Percentiles rank a stretch among this genome's conserved stretches.
These are phyloP conservation scores for Sugiyamaella paludigena DNA, from an alignment of 1,139 yeast genomes.

Conservation along the genomic window DNA sequence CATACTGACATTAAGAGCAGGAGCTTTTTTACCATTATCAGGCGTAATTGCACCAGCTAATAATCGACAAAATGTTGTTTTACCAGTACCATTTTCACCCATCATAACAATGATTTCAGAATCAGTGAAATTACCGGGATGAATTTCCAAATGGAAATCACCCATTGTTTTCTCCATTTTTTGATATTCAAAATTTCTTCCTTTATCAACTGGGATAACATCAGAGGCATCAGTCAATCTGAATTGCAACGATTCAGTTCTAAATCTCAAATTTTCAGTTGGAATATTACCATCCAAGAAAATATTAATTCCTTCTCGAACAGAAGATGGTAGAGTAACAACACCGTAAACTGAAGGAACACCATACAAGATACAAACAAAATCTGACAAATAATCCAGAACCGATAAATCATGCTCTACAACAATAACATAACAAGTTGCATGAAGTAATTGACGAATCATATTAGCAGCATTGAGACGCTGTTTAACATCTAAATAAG, in stretches of 20 bases:
- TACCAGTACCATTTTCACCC: slow-evolving; percentile 99
- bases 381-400: slow-evolving; percentile 92
- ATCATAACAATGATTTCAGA: slow-evolving; percentile 97
- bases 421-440: slow-evolving; percentile 81
- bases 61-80: slow-evolving; percentile 92
- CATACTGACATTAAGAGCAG: slow-evolving; percentile 90
- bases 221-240: slow-evolving; percentile 88
- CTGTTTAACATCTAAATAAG: slow-evolving; percentile 96
- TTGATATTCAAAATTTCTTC: slow-evolving; percentile 76
- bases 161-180: slow-evolving; percentile 88
- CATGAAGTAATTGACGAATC: slow-evolving; percentile 76
- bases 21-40: slow-evolving; percentile 74
- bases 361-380: slow-evolving; percentile 93
- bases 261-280: slow-evolving; percentile 92
- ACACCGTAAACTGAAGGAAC: slow-evolving; percentile 98
- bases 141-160: slow-evolving; percentile 80
- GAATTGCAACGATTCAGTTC: slow-evolving; percentile 92
- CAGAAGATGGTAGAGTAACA: slow-evolving; percentile 91
- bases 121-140: slow-evolving; percentile 88
- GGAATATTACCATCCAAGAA: slow-evolving; percentile 98
- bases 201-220: slow-evolving; percentile 69
- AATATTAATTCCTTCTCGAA: slow-evolving; percentile 97
- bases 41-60: slow-evolving; percentile 91
- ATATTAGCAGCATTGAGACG: slow-evolving; percentile 96
- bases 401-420: slow-evolving; percentile 99